phyloP scores from a whole-genome alignment of 1,139 yeast species.

The Yamadazyma membranifaciens region DNA sequence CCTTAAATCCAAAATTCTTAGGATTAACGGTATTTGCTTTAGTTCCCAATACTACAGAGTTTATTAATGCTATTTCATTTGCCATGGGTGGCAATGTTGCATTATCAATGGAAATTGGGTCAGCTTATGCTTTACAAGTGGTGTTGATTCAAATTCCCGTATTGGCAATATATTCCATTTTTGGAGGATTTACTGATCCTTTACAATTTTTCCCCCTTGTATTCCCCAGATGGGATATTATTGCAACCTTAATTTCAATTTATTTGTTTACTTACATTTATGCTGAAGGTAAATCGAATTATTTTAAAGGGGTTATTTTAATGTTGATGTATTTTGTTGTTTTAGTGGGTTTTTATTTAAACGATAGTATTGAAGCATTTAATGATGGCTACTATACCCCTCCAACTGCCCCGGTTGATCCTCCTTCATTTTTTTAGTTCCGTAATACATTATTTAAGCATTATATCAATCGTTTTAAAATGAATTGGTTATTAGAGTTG shows the following conservation, averaged over 20 bases:
- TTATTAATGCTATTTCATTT: conserved; percentile 93
- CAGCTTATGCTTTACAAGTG: conserved; percentile 97
- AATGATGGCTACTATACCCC: conserved; percentile 29
- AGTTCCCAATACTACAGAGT: conserved; percentile 96
- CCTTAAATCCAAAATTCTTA: conserved; percentile 83
- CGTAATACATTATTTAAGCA: not conserved
- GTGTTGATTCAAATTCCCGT: conserved; percentile 92
- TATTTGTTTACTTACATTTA: conserved; percentile 89
- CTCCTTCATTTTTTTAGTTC: not conserved
- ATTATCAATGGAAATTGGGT: conserved; percentile 94
- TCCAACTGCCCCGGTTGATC: conserved; percentile 1
- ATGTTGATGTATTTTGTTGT: conserved; percentile 77
- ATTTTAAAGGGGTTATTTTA: conserved; percentile 91
- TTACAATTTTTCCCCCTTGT: conserved; percentile 73
- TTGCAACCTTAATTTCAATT: conserved; percentile 82
- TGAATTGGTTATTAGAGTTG: not conserved
- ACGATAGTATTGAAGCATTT: conserved; percentile 36
- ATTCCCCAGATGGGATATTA: conserved; percentile 94
- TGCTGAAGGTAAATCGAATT: conserved; percentile 95
- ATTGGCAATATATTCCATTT: conserved; percentile 73
- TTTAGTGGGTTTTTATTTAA: conserved; percentile 79
- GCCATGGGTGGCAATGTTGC: conserved; percentile 97
- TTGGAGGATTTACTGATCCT: conserved; percentile 32
- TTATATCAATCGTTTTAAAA: not conserved
- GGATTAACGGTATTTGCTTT: conserved; percentile 94